These are phyloP conservation scores for Prunus padus DNA, from an alignment of 306 rosid genomes.

Conservation along the genomic window DNA sequence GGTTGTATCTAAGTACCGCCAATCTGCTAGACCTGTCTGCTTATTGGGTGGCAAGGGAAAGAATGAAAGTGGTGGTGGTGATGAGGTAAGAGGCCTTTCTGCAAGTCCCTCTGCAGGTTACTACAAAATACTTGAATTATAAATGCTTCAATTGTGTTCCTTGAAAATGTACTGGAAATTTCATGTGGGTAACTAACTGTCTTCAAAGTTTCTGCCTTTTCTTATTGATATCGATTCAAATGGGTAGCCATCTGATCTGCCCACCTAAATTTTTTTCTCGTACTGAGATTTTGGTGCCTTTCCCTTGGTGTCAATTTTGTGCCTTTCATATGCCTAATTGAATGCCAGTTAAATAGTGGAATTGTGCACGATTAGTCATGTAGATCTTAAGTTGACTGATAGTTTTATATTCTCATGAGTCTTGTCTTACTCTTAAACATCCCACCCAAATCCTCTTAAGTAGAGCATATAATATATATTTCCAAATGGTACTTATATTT, in stretches of 20 bases:
- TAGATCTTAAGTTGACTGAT: background rate
- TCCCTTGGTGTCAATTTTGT: background rate
- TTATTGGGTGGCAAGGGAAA: slow-evolving; percentile 16
- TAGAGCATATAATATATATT: background rate
- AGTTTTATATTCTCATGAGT: background rate
- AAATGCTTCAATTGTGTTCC: background rate
- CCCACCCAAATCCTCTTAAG: background rate
- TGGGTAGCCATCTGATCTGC: background rate
- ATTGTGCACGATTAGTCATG: background rate
- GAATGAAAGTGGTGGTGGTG: background rate
- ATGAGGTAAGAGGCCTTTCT: background rate
- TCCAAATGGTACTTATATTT: too few species aligned
- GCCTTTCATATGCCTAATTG: background rate
- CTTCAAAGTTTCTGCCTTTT: background rate
- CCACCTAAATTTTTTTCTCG: background rate
- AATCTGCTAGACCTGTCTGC: slow-evolving; percentile 10
- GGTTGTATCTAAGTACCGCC: background rate
- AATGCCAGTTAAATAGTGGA: background rate
- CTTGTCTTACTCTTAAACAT: background rate
- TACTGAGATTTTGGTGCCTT: background rate
- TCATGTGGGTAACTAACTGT: background rate
- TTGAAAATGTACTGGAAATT: background rate
- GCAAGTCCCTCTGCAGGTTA: background rate
- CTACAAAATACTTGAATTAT: background rate
- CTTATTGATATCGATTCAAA: background rate